phyloP scores from a whole-genome alignment of 192 early-diverging fungal genomes.

The Coemansia sp. region DNA sequence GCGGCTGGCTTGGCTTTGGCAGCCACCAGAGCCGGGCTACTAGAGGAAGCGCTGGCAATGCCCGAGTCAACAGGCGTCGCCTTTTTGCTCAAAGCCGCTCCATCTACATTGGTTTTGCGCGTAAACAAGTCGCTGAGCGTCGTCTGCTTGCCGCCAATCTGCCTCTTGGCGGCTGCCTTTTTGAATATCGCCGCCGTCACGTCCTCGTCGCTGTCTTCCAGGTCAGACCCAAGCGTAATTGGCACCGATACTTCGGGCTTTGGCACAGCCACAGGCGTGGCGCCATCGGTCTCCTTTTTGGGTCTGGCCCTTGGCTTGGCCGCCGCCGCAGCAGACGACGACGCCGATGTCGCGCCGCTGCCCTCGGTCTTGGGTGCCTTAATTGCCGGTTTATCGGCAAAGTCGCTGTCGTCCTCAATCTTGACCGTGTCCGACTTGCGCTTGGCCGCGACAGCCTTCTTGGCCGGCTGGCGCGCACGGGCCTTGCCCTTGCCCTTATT shows the following conservation, averaged over 20 bases:
- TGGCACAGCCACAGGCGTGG: slow-evolving; percentile 4
- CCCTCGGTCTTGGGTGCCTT: slow-evolving; percentile 7
- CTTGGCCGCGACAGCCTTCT: slow-evolving; percentile 41
- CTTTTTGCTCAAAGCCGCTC: neutral
- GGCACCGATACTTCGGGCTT: neutral
- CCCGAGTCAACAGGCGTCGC: neutral
- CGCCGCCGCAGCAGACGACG: neutral
- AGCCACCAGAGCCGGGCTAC: neutral
- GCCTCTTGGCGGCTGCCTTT: slow-evolving; percentile 20
- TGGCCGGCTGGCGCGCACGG: slow-evolving; percentile 9
- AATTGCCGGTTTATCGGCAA: slow-evolving; percentile 7
- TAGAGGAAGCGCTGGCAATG: neutral
- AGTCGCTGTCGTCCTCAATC: slow-evolving; percentile 10
- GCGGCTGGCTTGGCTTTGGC: neutral
- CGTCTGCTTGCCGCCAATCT: slow-evolving; percentile 8
- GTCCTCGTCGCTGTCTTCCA: slow-evolving; percentile 51
- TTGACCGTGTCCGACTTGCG: slow-evolving; percentile 40
- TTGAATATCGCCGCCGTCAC: slow-evolving; percentile 30
- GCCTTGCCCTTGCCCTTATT: slow-evolving; percentile 29
- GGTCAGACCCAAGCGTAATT: slow-evolving; percentile 38
- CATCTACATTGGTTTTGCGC: neutral
- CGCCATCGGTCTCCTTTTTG: slow-evolving; percentile 10
- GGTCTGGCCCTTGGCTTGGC: neutral
- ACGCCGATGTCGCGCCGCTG: too few species aligned
- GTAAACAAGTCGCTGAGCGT: slow-evolving; percentile 32